Percentiles rank a stretch among this genome's conserved stretches.
Evolutionary conservation across 2,329 filamentous ascomycete species (phyloP).

Genomic region (Ophiosphaerella herpotricha): DNA sequence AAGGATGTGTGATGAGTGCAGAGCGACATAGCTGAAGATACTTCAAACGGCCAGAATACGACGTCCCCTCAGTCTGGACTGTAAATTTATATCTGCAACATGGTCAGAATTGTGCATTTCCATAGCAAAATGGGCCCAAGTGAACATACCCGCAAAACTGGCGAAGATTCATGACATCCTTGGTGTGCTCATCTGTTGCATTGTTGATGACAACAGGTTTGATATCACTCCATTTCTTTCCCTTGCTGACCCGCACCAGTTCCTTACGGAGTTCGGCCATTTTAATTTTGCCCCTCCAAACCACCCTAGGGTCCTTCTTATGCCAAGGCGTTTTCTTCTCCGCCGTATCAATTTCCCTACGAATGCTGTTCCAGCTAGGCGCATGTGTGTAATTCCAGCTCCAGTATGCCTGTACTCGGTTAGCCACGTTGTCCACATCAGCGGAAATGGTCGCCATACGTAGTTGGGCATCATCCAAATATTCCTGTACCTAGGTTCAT

Average conservation of each 20-base stretch:
- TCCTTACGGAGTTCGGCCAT: conserved; percentile 38
- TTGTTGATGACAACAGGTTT: conserved; percentile 43
- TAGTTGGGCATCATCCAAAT: conserved; percentile 45
- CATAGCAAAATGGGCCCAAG: background rate
- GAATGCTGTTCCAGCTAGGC: conserved; percentile 41
- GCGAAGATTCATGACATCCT: conserved; percentile 40
- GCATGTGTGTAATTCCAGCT: conserved; percentile 43
- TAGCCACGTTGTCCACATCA: background rate
- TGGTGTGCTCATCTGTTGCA: conserved; percentile 32
- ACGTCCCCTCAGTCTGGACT: conserved; percentile 59
- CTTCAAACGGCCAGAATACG: conserved; percentile 59
- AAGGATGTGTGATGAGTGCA: conserved; percentile 37
- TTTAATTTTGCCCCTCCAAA: conserved; percentile 42
- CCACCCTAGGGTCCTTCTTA: conserved; percentile 36
- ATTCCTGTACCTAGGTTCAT: conserved; percentile 31
- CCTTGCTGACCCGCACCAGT: conserved; percentile 33
- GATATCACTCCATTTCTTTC: conserved; percentile 39
- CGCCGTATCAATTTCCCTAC: conserved; percentile 29
- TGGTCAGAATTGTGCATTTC: background rate
- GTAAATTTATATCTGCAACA: conserved; percentile 55
- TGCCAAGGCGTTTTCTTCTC: conserved; percentile 31
- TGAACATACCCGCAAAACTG: conserved; percentile 36
- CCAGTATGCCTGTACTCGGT: conserved; percentile 31
- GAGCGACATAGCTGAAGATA: conserved; percentile 57
- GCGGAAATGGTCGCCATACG: background rate